Base-by-base conservation (phyloP, 2,329 filamentous ascomycete species). In the Penicillium sp. region DNA sequence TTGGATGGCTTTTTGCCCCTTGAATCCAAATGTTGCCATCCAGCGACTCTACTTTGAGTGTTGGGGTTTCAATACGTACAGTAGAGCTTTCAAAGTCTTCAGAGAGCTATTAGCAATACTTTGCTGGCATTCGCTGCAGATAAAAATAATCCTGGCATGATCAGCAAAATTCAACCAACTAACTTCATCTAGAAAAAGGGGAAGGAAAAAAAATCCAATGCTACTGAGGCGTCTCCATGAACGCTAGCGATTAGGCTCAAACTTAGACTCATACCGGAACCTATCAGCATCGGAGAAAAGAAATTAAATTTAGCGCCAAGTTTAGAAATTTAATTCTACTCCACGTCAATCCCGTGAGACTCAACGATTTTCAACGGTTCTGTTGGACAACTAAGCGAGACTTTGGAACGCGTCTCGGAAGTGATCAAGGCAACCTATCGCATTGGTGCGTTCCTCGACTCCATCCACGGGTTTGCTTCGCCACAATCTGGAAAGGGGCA, bases 171-270 rank as follows among this genome's bases (percentile, higher is more conserved):
- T 7, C 6, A n/a, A 25, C 42, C 14, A 42, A 35, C 53, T 48
- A 47, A 25, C 20, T 55, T 35, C 17, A 55, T 28, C 45, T 35
- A 34, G 20, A 25, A 57, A 39, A 31, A 39, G 34, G 39, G 42
- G 43, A 45, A 48, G 14, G 17, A 56, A 43, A 17, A 48, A 57
- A 35, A 49, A 37, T 20, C 39, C 31, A 47, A 37, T n/a, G 22
- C 55, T 57, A 43, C 58, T 45, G 59, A 60, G 57, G 57, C 43
- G 17, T 15, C 28, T 57, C 37, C 37, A 39, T 47, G 10, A 25
- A 49, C 17, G 35, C 60, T 64, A 64, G 57, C 31, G 52, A 59
- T 55, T 62, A 62, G 55, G 50, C 60, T 64, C 57, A 62, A 60
- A 58, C 57, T 17, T 57, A 58, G 51, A 49, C 43, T 15, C 14